Evolutionary conservation across 345 rosid species (phyloP).

Genomic region (rapeseed (Brassica napus)): Da-Ae NC_063452.1:5363001-5363500

Average conservation of each 20-base stretch:
- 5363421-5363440: conserved; percentile 29
- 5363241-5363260: conserved; percentile 30
- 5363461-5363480: conserved; percentile 23
- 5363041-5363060: conserved; percentile 12
- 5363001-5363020: conserved; percentile 11
- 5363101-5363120: conserved; percentile 32
- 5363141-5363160: not conserved
- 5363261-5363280: conserved; percentile 16
- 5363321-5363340: conserved; percentile 29
- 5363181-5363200: too few relatives aligned
- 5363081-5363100: conserved; percentile 11
- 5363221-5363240: conserved; percentile 24
- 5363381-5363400: conserved; percentile 30
- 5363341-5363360: conserved; percentile 25
- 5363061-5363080: not conserved
- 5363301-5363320: conserved; percentile 18
- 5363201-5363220: too few relatives aligned
- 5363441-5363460: conserved; percentile 1
- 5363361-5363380: conserved; percentile 37
- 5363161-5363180: not conserved
- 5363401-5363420: conserved; percentile 30
- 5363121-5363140: conserved; percentile 29
- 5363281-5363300: not conserved
- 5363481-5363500: not conserved
- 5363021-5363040: conserved; percentile 23